phyloP scores from a whole-genome alignment of 2,329 filamentous ascomycete genomes.

The Biscogniauxia mediterranea region DNA sequence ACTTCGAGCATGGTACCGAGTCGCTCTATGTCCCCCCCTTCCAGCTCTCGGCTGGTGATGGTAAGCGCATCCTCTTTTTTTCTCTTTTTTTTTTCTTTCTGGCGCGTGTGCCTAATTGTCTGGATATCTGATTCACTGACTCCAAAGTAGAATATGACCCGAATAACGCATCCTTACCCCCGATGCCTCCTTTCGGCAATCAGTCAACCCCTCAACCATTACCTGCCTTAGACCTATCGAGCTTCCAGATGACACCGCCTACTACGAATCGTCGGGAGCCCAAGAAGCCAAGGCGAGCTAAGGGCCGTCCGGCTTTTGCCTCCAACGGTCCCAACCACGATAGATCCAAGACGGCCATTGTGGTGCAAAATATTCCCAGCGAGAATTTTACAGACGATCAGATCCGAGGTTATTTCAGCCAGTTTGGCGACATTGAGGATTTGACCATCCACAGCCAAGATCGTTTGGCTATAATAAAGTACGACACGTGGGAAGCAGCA shows the following conservation, averaged over 20 bases:
- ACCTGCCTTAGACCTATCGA: constrained; percentile 15
- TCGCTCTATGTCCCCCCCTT: constrained; percentile 39
- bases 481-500: constrained; percentile 62
- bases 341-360: constrained; percentile 63
- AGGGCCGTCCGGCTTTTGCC: constrained; percentile 59
- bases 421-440: constrained; percentile 66
- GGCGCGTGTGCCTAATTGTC: not conserved
- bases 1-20: constrained; percentile 65
- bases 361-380: constrained; percentile 75
- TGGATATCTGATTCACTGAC: constrained; percentile 10
- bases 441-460: constrained; percentile 66
- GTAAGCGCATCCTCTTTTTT: constrained; percentile 24
- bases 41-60: constrained; percentile 33
- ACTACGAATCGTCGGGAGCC: constrained; percentile 29
- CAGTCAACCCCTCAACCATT: constrained; percentile 13
- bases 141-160: constrained; percentile 55
- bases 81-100: too few relatives aligned
- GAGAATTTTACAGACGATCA: constrained; percentile 65
- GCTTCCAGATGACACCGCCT: constrained; percentile 18
- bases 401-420: constrained; percentile 66
- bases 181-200: constrained; percentile 16
- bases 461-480: constrained; percentile 68
- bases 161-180: constrained; percentile 43
- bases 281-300: constrained; percentile 38
- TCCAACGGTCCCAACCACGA: constrained; percentile 62